Percentiles rank a stretch among this genome's conserved stretches.
Conservation (phyloP, 257 asterid genomes). For the Haberlea rhodopensis region DNA sequence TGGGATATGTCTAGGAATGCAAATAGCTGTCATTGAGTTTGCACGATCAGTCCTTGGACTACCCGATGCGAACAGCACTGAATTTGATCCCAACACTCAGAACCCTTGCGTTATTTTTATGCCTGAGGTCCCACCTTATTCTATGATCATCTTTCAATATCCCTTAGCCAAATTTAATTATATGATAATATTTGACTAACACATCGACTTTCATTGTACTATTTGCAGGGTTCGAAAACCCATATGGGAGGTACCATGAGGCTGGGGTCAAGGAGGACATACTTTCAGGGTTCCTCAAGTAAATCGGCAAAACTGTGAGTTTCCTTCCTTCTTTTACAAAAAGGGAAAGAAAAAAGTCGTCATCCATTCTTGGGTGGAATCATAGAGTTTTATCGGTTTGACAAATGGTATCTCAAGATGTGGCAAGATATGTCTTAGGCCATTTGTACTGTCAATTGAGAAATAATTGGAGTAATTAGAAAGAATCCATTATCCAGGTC, state of each 20-base stretch:
- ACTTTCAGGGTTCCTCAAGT: slow-evolving; percentile 45
- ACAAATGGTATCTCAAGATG: neutral
- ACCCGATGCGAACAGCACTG: slow-evolving; percentile 67
- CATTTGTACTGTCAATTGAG: neutral
- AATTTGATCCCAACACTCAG: slow-evolving; percentile 54
- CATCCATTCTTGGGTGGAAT: slow-evolving; percentile 9
- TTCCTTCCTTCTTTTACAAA: slow-evolving; percentile 17
- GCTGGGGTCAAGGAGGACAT: slow-evolving; percentile 80
- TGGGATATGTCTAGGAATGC: slow-evolving; percentile 86
- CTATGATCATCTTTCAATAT: slow-evolving; percentile 17
- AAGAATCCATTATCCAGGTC: neutral
- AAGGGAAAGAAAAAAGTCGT: neutral
- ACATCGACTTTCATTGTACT: neutral
- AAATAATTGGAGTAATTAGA: neutral
- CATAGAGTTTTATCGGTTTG: neutral
- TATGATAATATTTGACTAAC: slow-evolving; percentile 2
- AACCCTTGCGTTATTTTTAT: slow-evolving; percentile 69
- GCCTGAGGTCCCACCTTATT: slow-evolving; percentile 59
- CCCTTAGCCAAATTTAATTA: slow-evolving; percentile 3
- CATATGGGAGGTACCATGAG: slow-evolving; percentile 93
- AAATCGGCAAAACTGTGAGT: slow-evolving; percentile 59
- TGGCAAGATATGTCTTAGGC: neutral
- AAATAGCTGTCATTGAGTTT: slow-evolving; percentile 65
- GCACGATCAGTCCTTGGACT: slow-evolving; percentile 67
- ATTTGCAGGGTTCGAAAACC: slow-evolving; percentile 64